Evolutionary conservation across 179 eudicot genomes (phyloP).

Genomic region (Silene noctiflora): DNA sequence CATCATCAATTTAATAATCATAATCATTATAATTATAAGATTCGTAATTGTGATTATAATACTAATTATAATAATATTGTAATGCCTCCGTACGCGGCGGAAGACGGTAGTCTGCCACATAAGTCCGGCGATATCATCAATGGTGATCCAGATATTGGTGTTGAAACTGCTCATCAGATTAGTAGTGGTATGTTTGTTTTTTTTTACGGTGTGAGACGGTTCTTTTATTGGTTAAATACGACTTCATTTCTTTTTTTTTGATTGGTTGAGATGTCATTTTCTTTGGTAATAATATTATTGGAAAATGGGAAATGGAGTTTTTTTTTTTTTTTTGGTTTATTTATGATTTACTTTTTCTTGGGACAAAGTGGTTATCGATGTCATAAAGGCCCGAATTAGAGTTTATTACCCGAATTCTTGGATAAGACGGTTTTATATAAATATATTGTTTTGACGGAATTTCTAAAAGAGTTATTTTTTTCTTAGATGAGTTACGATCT

Average conservation of each 20-base stretch:
- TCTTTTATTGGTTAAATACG: not conserved
- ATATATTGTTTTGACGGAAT: too few relatives aligned
- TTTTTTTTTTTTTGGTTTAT: not conserved
- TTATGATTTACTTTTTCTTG: not conserved
- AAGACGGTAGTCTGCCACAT: slow-evolving; percentile 13
- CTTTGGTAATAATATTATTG: not conserved
- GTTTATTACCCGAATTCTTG: not conserved
- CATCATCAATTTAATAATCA: too few relatives aligned
- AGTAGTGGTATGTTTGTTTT: slow-evolving; percentile 47
- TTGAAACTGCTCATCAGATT: slow-evolving; percentile 79
- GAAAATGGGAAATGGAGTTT: not conserved
- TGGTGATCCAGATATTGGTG: slow-evolving; percentile 20
- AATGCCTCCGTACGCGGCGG: slow-evolving; percentile 26
- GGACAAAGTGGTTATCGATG: not conserved
- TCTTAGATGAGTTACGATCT: too few relatives aligned
- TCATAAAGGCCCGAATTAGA: too few relatives aligned
- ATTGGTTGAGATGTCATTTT: not conserved
- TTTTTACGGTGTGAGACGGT: not conserved
- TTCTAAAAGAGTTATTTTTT: too few relatives aligned
- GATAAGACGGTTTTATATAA: not conserved
- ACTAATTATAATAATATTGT: not conserved
- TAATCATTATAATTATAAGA: not conserved
- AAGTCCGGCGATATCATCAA: not conserved
- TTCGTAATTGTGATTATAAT: not conserved
- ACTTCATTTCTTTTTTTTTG: not conserved